A percentile compares a stretch with the other conserved stretches of the same genome.
These are phyloP conservation scores for Gaeumannomyces sp. DNA, from an alignment of 2,329 filamentous ascomycete genomes.

Conservation along the genomic window DNA sequence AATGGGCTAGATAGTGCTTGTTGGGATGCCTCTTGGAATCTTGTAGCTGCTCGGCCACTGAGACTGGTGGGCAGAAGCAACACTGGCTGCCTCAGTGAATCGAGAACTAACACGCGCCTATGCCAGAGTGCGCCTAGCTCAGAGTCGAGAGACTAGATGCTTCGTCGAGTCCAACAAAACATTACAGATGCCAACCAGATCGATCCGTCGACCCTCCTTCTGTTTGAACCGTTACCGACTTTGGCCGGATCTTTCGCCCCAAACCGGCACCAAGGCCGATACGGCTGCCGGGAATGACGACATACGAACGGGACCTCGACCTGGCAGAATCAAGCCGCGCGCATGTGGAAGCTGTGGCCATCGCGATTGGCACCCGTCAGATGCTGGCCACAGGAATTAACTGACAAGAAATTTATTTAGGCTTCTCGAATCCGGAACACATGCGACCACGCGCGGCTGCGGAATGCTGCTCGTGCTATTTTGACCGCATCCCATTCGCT, in stretches of 20 bases:
- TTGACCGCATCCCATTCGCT: constrained; percentile 33
- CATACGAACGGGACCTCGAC: neutral
- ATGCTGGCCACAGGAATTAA: neutral
- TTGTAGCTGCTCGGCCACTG: neutral
- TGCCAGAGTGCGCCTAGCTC: neutral
- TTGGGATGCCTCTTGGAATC: neutral
- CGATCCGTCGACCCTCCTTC: neutral
- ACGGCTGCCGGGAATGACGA: neutral
- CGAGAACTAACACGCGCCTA: neutral
- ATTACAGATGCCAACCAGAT: neutral
- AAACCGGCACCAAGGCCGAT: neutral
- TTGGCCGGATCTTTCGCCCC: too few relatives aligned
- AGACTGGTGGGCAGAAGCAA: neutral
- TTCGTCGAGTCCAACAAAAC: neutral
- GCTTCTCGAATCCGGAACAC: neutral
- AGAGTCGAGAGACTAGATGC: neutral
- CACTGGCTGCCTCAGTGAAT: neutral
- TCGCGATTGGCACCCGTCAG: neutral
- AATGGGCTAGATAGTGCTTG: constrained; percentile 10
- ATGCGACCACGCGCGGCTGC: constrained; percentile 11
- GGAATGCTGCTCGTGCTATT: constrained; percentile 29
- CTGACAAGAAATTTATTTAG: neutral
- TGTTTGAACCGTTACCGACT: too few relatives aligned
- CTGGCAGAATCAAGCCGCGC: neutral
- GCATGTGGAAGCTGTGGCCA: neutral